Evolutionary conservation across 306 rosid species (phyloP).

Genomic region (Quercus agrifolia): DNA sequence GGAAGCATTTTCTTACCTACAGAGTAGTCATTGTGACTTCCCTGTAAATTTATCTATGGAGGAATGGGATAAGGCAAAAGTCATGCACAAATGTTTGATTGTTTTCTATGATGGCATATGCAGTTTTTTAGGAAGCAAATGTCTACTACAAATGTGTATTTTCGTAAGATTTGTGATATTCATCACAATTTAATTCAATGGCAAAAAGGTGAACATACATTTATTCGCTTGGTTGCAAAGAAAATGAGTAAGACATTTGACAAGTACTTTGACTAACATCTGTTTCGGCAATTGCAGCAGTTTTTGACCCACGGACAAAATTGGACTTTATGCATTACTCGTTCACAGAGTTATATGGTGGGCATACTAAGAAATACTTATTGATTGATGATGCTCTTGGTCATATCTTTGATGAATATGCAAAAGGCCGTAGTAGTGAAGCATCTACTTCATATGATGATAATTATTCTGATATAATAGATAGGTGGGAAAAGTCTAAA

Average conservation of each 20-base stretch:
- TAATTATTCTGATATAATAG: neutral
- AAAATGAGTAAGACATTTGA: neutral
- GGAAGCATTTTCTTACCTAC: neutral
- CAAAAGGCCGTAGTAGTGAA: neutral
- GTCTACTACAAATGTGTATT: neutral
- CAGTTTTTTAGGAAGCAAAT: neutral
- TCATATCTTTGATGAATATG: neutral
- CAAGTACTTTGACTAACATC: neutral
- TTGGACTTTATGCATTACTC: neutral
- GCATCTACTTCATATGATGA: neutral
- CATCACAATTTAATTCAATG: neutral
- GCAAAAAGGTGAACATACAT: neutral
- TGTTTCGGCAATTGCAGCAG: neutral
- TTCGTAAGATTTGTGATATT: neutral
- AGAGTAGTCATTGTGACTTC: neutral
- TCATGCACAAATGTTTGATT: neutral
- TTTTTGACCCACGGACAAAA: neutral
- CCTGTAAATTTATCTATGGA: neutral
- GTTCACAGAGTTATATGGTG: neutral
- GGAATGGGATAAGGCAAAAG: neutral
- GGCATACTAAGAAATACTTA: neutral
- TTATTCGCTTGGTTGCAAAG: accelerated
- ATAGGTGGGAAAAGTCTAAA: neutral
- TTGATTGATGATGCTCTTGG: neutral
- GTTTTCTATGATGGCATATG: neutral